Percentiles rank a stretch among this genome's conserved stretches.
These are phyloP conservation scores for Paraconiothyrium sp. DNA, from an alignment of 2,329 filamentous ascomycete genomes.

Conservation along the genomic window DNA sequence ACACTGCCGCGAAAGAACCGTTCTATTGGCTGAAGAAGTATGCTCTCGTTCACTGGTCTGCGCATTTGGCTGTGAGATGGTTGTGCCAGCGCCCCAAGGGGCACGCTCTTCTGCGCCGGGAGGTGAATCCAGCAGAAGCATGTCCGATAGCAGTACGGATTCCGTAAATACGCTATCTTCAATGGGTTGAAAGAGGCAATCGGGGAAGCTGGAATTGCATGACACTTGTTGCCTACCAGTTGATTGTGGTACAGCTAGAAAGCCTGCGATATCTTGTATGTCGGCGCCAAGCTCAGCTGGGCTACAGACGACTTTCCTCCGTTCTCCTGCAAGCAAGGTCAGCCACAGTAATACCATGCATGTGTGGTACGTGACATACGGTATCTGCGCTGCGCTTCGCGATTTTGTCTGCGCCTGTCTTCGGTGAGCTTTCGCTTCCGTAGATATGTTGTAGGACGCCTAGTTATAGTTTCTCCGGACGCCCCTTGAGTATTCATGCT, in stretches of 20 bases:
- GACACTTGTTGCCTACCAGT: neutral
- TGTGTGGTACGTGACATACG: neutral
- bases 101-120: neutral
- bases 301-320: neutral
- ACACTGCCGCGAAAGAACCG: neutral
- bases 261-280: neutral
- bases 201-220: neutral
- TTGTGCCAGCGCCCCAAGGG: too few relatives aligned
- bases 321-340: constrained; percentile 10
- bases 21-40: neutral
- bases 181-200: neutral
- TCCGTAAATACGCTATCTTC: neutral
- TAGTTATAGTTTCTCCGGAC: neutral
- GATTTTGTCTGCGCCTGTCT: constrained; percentile 8
- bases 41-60: too few relatives aligned
- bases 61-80: too few relatives aligned
- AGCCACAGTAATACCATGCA: neutral
- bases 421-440: constrained; percentile 7
- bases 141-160: neutral
- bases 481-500: neutral
- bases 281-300: neutral
- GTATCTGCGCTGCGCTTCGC: constrained; percentile 11
- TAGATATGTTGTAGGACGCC: neutral
- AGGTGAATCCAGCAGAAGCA: constrained; percentile 1
- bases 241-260: neutral